Percentiles rank a stretch among this genome's conserved stretches.
phyloP scores from a whole-genome alignment of 331 rosid species.

The Telfairia occidentalis region DNA sequence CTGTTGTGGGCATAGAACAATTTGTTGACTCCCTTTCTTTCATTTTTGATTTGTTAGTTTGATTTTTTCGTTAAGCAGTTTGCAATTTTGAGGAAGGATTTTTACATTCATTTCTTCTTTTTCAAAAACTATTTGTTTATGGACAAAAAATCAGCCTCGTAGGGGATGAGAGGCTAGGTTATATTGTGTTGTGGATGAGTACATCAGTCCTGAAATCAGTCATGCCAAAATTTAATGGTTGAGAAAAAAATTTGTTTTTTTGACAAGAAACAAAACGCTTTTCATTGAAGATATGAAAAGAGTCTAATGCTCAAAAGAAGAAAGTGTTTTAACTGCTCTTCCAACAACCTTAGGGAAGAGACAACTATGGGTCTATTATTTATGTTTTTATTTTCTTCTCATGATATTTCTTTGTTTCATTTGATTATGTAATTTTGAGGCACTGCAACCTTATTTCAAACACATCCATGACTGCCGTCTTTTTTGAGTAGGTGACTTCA shows the following conservation, averaged over 20 bases:
- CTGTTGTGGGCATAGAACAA: too few relatives aligned
- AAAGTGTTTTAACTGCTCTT: neutral
- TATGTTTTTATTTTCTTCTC: neutral
- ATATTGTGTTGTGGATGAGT: neutral
- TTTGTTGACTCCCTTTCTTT: too few relatives aligned
- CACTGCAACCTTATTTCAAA: neutral
- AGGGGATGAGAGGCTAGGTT: neutral
- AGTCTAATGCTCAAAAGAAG: too few relatives aligned
- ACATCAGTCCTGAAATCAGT: neutral
- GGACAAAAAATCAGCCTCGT: neutral
- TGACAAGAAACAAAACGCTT: too few relatives aligned
- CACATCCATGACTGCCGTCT: conserved; percentile 16
- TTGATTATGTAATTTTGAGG: conserved; percentile 1
- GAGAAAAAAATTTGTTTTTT: too few relatives aligned
- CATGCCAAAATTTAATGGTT: neutral
- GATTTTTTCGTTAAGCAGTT: too few relatives aligned
- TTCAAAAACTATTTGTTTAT: neutral
- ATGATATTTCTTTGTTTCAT: conserved; percentile 3
- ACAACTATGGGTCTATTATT: neutral
- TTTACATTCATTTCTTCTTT: too few relatives aligned
- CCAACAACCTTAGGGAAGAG: neutral
- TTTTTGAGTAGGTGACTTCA: conserved; percentile 67
- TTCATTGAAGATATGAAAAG: too few relatives aligned
- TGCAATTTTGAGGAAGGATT: too few relatives aligned
- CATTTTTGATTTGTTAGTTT: too few relatives aligned